A percentile compares a stretch with the other conserved stretches of the same genome.
phyloP scores from a whole-genome alignment of 257 asterid genomes.

The Nicotiana tabacum region DNA sequence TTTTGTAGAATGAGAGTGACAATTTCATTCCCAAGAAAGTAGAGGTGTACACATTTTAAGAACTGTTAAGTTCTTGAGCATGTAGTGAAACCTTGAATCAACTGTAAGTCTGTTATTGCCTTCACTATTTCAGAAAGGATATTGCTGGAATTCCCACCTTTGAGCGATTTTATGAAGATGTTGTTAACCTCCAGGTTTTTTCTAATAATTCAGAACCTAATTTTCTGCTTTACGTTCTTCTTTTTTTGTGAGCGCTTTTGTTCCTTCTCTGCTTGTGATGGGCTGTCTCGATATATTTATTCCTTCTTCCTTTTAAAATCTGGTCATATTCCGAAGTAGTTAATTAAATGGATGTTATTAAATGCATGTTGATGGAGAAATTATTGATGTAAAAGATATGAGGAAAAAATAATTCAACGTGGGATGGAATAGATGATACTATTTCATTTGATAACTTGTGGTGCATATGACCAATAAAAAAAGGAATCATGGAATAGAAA shows the following conservation, averaged over 20 bases:
- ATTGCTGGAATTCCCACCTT: constrained; percentile 55
- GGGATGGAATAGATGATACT: neutral
- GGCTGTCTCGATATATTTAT: neutral
- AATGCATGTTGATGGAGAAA: neutral
- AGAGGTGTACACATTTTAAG: neutral
- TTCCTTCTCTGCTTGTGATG: neutral
- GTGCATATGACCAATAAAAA: neutral
- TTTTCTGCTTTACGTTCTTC: neutral
- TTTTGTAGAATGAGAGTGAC: neutral
- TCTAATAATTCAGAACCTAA: constrained; percentile 20
- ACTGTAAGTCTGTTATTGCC: neutral
- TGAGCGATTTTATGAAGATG: constrained; percentile 64
- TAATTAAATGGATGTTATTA: neutral
- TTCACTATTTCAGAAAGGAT: constrained; percentile 59
- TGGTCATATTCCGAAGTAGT: neutral
- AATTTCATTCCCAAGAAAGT: neutral
- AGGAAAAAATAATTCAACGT: neutral
- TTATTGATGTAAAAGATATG: neutral
- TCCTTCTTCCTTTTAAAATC: neutral
- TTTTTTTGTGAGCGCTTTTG: neutral
- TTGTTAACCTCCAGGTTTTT: constrained; percentile 77
- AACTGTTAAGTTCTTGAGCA: neutral
- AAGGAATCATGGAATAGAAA: neutral
- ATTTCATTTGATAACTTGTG: neutral
- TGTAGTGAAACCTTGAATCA: neutral